phyloP scores from a whole-genome alignment of 805 yeast species.

The baker's yeast (Saccharomyces cerevisiae) region DNA sequence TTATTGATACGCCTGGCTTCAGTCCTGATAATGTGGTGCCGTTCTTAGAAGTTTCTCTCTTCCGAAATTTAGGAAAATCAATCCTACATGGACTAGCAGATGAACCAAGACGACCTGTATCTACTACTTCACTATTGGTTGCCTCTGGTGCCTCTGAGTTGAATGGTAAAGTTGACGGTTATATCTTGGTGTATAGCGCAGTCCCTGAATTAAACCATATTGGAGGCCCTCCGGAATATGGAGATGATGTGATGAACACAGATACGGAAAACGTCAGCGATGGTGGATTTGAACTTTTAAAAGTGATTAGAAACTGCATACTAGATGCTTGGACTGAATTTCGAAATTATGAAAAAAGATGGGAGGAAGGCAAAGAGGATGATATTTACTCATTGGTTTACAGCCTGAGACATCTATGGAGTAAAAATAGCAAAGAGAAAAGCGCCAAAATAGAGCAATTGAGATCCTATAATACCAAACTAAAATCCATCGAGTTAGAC shows the following conservation, averaged over 20 bases:
- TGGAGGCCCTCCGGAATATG: slow-evolving; percentile 48
- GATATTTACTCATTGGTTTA: slow-evolving; percentile 56
- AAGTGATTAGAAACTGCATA: slow-evolving; percentile 47
- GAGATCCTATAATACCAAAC: slow-evolving; percentile 25
- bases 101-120: slow-evolving; percentile 52
- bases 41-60: slow-evolving; percentile 63
- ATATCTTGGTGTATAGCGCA: slow-evolving; percentile 59
- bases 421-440: slow-evolving; percentile 26
- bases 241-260: slow-evolving; percentile 13
- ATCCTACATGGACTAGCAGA: slow-evolving; percentile 53
- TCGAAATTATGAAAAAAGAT: slow-evolving; percentile 42
- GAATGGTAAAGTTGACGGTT: slow-evolving; percentile 70
- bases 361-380: slow-evolving; percentile 60
- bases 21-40: slow-evolving; percentile 62
- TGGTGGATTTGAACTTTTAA: slow-evolving; percentile 27
- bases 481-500: slow-evolving; percentile 28
- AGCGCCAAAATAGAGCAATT: slow-evolving; percentile 26
- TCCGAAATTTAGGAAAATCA: slow-evolving; percentile 51
- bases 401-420: slow-evolving; percentile 53
- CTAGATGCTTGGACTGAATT: slow-evolving; percentile 71
- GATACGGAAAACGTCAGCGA: slow-evolving; percentile 5
- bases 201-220: slow-evolving; percentile 44
- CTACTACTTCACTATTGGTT: slow-evolving; percentile 59
- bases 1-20: slow-evolving; percentile 70
- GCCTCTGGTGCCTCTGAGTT: slow-evolving; percentile 75